Percentiles rank a stretch among this genome's conserved stretches.
These are phyloP conservation scores for Arabidopsis thaliana DNA, from an alignment of 345 rosid genomes.

Conservation along the genomic window DNA sequence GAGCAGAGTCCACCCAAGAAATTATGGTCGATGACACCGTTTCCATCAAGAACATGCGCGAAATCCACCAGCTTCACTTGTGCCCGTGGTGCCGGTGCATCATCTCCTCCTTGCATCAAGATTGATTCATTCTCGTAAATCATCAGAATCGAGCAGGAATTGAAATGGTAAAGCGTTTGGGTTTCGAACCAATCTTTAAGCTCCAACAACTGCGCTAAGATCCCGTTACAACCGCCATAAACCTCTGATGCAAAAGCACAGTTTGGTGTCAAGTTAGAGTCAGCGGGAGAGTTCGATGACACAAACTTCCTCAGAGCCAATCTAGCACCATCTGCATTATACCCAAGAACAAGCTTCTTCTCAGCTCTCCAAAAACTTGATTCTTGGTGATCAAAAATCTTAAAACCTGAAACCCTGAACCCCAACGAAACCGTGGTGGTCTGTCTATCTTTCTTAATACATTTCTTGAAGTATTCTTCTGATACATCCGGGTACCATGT, in stretches of 20 bases:
- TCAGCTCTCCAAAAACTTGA: constrained; percentile 67
- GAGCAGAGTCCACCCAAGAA: constrained; percentile 95
- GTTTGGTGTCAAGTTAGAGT: constrained; percentile 52
- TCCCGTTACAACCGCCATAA: constrained; percentile 75
- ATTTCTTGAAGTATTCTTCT: constrained; percentile 61
- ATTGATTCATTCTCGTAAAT: constrained; percentile 58
- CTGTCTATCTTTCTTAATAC: constrained; percentile 64
- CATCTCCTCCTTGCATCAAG: constrained; percentile 42
- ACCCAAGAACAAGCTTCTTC: constrained; percentile 54
- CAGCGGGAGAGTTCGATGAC: constrained; percentile 58
- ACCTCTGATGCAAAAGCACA: constrained; percentile 59
- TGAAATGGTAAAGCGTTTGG: constrained; percentile 76
- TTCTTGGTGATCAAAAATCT: constrained; percentile 52
- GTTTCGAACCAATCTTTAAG: constrained; percentile 91
- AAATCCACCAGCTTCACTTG: constrained; percentile 84
- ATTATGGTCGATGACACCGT: constrained; percentile 84
- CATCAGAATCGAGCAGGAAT: constrained; percentile 80
- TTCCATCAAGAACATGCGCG: constrained; percentile 80
- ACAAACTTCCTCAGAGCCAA: constrained; percentile 76
- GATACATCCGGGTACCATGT: constrained; percentile 88
- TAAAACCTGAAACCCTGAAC: constrained; percentile 78
- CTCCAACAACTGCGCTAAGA: constrained; percentile 74
- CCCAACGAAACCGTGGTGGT: constrained; percentile 66
- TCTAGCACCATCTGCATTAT: constrained; percentile 55
- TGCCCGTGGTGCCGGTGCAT: constrained; percentile 28